phyloP scores from a whole-genome alignment of 139 green algal genomes.

The Edaphochlamys debaryana region DNA sequence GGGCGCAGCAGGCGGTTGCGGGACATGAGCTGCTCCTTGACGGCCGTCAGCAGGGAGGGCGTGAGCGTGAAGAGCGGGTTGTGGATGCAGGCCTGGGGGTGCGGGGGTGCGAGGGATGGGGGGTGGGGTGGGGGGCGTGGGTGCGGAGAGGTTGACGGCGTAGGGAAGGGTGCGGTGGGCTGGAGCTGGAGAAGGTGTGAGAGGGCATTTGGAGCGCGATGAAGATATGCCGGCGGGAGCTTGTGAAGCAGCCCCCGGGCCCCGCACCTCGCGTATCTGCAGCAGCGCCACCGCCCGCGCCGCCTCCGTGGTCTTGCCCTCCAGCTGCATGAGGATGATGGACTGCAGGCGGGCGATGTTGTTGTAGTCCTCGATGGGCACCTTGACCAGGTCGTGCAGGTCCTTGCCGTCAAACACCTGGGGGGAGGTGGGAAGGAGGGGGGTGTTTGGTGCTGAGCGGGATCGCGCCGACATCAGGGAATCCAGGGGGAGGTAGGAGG shows the following conservation, averaged over 20 bases:
- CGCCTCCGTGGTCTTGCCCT: slow-evolving; percentile 14
- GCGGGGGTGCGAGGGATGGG: not conserved
- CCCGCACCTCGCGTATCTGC: slow-evolving; percentile 19
- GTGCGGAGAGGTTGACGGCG: not conserved
- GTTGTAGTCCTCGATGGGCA: slow-evolving; percentile 4
- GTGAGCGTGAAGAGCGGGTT: slow-evolving; percentile 24
- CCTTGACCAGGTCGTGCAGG: not conserved
- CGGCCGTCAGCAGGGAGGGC: not conserved
- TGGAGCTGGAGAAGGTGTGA: not conserved
- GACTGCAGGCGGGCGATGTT: slow-evolving; percentile 1
- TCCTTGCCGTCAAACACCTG: slow-evolving; percentile 1
- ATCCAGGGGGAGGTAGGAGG: too few relatives aligned
- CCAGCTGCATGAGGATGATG: slow-evolving; percentile 5
- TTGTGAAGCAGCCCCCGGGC: too few relatives aligned
- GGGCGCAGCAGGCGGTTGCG: slow-evolving; percentile 36
- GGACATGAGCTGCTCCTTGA: not conserved
- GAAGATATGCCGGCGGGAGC: too few relatives aligned
- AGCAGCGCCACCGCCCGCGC: slow-evolving; percentile 29
- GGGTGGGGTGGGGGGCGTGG: not conserved
- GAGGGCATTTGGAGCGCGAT: not conserved
- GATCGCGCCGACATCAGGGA: not conserved
- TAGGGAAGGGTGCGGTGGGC: too few relatives aligned
- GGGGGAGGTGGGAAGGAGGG: not conserved
- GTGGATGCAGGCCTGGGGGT: slow-evolving; percentile 18
- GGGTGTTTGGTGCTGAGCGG: not conserved